Conservation (phyloP, 2,329 filamentous ascomycete genomes). For the Diaporthe caulivora region DNA sequence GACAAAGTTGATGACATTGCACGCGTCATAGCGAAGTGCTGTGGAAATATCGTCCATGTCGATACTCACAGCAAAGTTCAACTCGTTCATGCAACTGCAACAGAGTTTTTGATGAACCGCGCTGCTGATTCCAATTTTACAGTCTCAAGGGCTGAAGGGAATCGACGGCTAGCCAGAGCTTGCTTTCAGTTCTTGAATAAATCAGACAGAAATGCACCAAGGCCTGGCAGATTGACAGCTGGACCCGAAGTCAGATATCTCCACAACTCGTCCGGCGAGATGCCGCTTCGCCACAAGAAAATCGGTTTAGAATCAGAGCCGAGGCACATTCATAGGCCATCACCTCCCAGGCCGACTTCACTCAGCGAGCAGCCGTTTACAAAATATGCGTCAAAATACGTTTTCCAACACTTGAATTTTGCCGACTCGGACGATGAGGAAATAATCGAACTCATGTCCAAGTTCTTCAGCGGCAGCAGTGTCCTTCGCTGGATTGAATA, state of each 20-base stretch:
- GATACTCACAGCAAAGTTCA: constrained; percentile 44
- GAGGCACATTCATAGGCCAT: neutral
- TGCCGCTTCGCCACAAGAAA: neutral
- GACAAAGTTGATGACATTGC: constrained; percentile 45
- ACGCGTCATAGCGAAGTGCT: constrained; percentile 43
- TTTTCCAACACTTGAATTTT: constrained; percentile 44
- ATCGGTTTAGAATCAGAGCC: neutral
- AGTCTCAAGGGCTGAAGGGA: constrained; percentile 41
- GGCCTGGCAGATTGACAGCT: neutral
- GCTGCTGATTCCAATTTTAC: constrained; percentile 43
- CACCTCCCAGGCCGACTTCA: neutral
- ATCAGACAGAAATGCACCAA: neutral
- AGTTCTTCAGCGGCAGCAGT: constrained; percentile 40
- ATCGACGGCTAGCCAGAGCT: constrained; percentile 44
- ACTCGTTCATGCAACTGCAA: constrained; percentile 47
- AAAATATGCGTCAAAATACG: constrained; percentile 42
- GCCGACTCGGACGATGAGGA: constrained; percentile 36
- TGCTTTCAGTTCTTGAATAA: constrained; percentile 44
- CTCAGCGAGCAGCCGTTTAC: constrained; percentile 30
- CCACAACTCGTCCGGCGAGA: neutral
- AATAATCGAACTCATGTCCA: constrained; percentile 38
- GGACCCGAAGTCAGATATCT: neutral
- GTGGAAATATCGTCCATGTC: constrained; percentile 47
- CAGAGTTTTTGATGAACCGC: constrained; percentile 45
- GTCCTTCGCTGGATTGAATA: constrained; percentile 44